These are phyloP conservation scores for Aspergillus spinulosporus DNA, from an alignment of 2,329 filamentous ascomycete species.

Conservation along the genomic window DNA sequence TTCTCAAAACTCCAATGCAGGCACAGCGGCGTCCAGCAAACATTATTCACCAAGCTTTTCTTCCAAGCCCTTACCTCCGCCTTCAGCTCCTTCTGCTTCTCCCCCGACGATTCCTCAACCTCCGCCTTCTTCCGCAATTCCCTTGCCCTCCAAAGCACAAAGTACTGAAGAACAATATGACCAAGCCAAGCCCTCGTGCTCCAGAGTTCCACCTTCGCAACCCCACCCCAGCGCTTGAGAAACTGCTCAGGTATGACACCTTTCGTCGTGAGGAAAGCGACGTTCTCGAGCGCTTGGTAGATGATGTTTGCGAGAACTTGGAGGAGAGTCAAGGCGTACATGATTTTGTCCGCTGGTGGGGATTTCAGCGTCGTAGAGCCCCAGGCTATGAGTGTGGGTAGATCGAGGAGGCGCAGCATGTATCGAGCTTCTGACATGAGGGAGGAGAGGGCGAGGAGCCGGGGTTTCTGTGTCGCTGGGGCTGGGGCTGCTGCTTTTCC, in stretches of 20 bases:
- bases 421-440: constrained; percentile 55
- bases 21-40: constrained; percentile 78
- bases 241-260: constrained; percentile 59
- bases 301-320: constrained; percentile 67
- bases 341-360: constrained; percentile 45
- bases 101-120: constrained; percentile 28
- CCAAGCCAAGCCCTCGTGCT: constrained; percentile 78
- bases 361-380: constrained; percentile 63
- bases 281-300: constrained; percentile 83
- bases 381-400: constrained; percentile 77
- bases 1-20: constrained; percentile 76
- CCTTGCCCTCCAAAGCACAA: constrained; percentile 58
- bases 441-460: constrained; percentile 50
- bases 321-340: constrained; percentile 60
- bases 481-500: constrained; percentile 24
- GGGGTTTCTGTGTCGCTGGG: constrained; percentile 33
- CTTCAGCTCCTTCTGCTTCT: constrained; percentile 34
- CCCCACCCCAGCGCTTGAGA: constrained; percentile 50
- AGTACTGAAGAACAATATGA: constrained; percentile 75
- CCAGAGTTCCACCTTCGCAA: constrained; percentile 66
- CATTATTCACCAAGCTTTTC: constrained; percentile 64
- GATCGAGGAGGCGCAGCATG: constrained; percentile 58
- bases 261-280: constrained; percentile 72
- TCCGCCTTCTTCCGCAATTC: constrained; percentile 34
- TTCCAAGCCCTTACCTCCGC: constrained; percentile 58